These are phyloP conservation scores for Botryotinia narcissicola DNA, from an alignment of 2,329 filamentous ascomycete genomes.

Conservation along the genomic window DNA sequence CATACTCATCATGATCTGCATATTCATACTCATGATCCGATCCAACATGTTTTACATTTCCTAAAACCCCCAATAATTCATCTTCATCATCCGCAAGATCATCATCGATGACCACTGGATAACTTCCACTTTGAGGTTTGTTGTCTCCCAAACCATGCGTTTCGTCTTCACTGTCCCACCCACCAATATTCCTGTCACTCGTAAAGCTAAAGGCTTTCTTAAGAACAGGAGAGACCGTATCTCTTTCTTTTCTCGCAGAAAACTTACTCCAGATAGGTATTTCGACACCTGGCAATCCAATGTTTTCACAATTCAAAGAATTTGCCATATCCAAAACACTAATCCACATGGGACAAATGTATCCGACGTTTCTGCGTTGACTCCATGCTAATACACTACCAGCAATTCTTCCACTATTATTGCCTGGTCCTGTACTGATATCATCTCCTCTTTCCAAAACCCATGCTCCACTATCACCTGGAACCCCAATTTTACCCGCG, in stretches of 20 bases:
- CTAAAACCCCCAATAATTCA: constrained; percentile 8
- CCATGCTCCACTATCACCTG: constrained; percentile 92
- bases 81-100: constrained; percentile 11
- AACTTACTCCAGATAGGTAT: constrained; percentile 3
- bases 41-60: neutral
- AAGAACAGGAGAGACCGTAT: neutral
- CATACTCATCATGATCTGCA: neutral
- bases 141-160: neutral
- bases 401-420: constrained; percentile 69
- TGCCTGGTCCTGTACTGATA: constrained; percentile 81
- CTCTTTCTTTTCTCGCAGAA: neutral
- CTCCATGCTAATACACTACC: constrained; percentile 91
- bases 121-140: constrained; percentile 2
- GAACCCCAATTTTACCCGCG: constrained; percentile 59
- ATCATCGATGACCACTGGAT: neutral
- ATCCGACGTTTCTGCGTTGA: constrained; percentile 74
- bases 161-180: constrained; percentile 11
- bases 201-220: neutral
- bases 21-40: neutral
- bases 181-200: neutral
- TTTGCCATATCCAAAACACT: constrained; percentile 80
- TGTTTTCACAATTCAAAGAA: constrained; percentile 66
- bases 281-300: constrained; percentile 67
- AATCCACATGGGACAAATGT: constrained; percentile 94
- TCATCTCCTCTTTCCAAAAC: constrained; percentile 89